phyloP scores from a whole-genome alignment of 202 grass and related monocot species.

The Eragrostis tef region DNA sequence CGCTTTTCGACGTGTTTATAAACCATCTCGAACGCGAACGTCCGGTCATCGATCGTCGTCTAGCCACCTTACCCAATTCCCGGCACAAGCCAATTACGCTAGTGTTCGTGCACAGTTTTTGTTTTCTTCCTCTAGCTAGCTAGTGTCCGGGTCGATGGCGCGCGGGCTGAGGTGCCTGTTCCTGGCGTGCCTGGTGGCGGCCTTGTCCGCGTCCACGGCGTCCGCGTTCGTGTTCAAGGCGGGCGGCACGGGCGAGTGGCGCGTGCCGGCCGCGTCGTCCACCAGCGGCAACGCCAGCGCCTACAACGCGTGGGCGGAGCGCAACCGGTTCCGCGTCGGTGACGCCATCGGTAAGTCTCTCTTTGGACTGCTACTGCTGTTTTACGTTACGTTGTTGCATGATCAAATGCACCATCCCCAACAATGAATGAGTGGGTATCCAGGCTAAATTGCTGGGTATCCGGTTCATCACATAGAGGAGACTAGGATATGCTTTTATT shows the following conservation, averaged over 20 bases:
- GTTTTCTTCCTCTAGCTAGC: neutral
- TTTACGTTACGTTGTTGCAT: no score
- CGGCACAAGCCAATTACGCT: neutral
- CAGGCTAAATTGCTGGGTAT: neutral
- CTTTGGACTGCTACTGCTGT: neutral
- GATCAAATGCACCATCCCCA: no score
- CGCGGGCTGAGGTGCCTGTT: conserved; percentile 39
- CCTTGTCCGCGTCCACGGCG: conserved; percentile 43
- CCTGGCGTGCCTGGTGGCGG: conserved; percentile 47
- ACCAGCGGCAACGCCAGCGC: conserved; percentile 18
- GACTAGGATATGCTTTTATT: neutral
- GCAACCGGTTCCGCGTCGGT: conserved; percentile 72
- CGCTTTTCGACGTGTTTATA: conserved; percentile 25
- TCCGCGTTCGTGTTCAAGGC: conserved; percentile 76
- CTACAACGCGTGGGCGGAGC: conserved; percentile 79
- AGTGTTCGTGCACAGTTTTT: neutral
- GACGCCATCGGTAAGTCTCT: conserved; percentile 67
- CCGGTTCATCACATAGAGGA: neutral
- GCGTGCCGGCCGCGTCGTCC: conserved; percentile 44
- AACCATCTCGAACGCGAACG: conserved; percentile 18
- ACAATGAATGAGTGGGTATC: neutral
- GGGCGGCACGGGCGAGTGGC: conserved; percentile 68
- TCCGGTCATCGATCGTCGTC: neutral
- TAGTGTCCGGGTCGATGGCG: conserved; percentile 42
- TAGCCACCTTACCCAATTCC: neutral